Percentiles rank a stretch among this genome's conserved stretches.
Conservation (phyloP, 2,329 filamentous ascomycete species). For the Pseudogymnoascus sp. region DNA sequence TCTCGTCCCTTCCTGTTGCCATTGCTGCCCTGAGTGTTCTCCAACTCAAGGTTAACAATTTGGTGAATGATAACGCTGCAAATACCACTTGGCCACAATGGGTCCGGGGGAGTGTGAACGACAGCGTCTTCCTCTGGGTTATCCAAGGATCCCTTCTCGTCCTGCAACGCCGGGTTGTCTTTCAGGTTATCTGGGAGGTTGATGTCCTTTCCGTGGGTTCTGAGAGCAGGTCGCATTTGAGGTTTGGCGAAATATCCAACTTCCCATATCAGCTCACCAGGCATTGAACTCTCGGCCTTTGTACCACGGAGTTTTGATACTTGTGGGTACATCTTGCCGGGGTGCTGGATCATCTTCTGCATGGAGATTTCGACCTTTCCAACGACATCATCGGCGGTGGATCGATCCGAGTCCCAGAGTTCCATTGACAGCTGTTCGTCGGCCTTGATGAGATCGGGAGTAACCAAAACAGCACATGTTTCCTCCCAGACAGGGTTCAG, state of each 20-base stretch:
- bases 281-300: constrained; percentile 80
- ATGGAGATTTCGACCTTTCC: constrained; percentile 92
- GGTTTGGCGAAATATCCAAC: constrained; percentile 93
- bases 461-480: constrained; percentile 76
- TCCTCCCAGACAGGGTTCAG: constrained; percentile 92
- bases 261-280: constrained; percentile 90
- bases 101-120: constrained; percentile 83
- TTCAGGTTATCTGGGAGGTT: constrained; percentile 66
- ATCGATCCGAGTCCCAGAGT: constrained; percentile 91
- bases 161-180: constrained; percentile 70
- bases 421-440: constrained; percentile 91
- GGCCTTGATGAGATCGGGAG: constrained; percentile 81
- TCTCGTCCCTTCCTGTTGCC: constrained; percentile 78
- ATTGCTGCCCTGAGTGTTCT: constrained; percentile 77
- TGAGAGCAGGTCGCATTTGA: constrained; percentile 72
- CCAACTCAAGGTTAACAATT: constrained; percentile 89
- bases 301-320: constrained; percentile 75
- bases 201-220: constrained; percentile 79
- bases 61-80: constrained; percentile 84
- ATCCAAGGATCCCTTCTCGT: constrained; percentile 74
- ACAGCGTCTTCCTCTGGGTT: constrained; percentile 74
- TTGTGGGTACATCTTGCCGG: constrained; percentile 86
- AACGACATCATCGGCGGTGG: constrained; percentile 87
- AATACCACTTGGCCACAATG: constrained; percentile 90
- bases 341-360: constrained; percentile 90